A percentile compares a stretch with the other conserved stretches of the same genome.
Evolutionary conservation across 164 flowering plant genomes (phyloP).

Genomic region (Houttuynia cordata): DNA sequence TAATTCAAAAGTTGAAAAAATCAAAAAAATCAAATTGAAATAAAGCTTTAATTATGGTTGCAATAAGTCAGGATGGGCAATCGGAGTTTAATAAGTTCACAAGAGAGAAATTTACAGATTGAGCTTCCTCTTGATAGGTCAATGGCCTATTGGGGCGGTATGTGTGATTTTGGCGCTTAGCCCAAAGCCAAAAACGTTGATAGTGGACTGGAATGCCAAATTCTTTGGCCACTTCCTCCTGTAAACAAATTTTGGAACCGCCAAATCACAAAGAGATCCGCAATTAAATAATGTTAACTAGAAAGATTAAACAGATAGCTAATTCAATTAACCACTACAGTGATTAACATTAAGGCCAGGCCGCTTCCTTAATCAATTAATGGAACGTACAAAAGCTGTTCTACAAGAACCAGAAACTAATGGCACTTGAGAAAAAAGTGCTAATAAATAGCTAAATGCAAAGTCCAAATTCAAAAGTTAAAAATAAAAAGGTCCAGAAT

Average conservation of each 20-base stretch:
- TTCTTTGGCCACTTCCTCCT: conserved; percentile 94
- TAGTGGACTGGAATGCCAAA: conserved; percentile 77
- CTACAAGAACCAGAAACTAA: too few species aligned
- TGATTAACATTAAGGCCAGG: too few species aligned
- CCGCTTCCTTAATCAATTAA: too few species aligned
- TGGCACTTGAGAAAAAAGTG: too few species aligned
- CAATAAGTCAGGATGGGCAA: neutral
- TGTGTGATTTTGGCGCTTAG: conserved; percentile 88
- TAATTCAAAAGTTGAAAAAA: neutral
- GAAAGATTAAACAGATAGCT: too few species aligned
- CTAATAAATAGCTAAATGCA: too few species aligned
- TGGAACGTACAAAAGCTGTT: too few species aligned
- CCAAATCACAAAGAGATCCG: neutral
- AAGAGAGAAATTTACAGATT: conserved; percentile 38
- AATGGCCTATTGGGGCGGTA: conserved; percentile 88
- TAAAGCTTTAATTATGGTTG: neutral
- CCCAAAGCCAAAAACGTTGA: conserved; percentile 95
- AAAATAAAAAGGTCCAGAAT: too few species aligned
- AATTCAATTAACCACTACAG: too few species aligned
- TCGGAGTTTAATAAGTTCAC: neutral
- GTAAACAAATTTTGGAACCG: conserved; percentile 6
- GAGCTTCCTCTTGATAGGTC: conserved; percentile 68
- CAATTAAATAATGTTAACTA: too few species aligned
- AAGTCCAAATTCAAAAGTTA: too few species aligned
- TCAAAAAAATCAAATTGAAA: neutral